Evolutionary conservation across 2,329 filamentous ascomycete species (phyloP), one percentile per base, ranked within the genome.

Genomic region (Apiospora kogelbergensis): DNA sequence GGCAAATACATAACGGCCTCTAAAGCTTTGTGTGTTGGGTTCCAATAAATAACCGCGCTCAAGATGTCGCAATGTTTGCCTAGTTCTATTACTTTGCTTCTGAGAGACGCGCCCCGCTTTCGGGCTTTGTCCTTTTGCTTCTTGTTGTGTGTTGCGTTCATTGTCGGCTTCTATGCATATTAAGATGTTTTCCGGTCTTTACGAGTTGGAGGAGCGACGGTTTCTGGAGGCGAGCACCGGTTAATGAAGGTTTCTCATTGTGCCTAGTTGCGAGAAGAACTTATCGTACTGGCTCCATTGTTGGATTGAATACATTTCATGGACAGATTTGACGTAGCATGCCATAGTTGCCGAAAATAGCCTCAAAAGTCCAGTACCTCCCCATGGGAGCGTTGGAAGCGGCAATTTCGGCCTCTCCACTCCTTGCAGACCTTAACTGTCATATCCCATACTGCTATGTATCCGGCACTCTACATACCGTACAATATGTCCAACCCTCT

Each of bases 21-120:
- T 10, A 63, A 37, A 33, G 30, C 40, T 63, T 63, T 63, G 30
- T 63, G 30, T 40, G 30, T 63, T 7, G 57, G 57, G 30, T 63
- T 24, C 57, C 30, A 63, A 40, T 63, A 63, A 37, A 63, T 63
- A 40, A 40, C 57, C 30, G 30, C 57, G 40, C 57, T 63, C 20
- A 63, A 63, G 20, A 63, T 63, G 11, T 63, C 22, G 30, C 30
- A 63, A 40, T 63, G 22, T 40, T 63, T 33, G 20, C 57, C 57
- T 40, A 63, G 22, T 63, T 63, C 30, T 40, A 63, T 33, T 37
- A n/a, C 57, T 40, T 63, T 63, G 30, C 40, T 63, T 63, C 22
- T 63, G 20, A 63, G 17, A 63, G 57, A 63, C 17, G 57, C 17
- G 22, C 57, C 57, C 30, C 57, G 57, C 40, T 63, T 63, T 63